Evolutionary conservation across 1,284 basidiomycete species (phyloP).

Genomic region (Naganishia sp.): DNA sequence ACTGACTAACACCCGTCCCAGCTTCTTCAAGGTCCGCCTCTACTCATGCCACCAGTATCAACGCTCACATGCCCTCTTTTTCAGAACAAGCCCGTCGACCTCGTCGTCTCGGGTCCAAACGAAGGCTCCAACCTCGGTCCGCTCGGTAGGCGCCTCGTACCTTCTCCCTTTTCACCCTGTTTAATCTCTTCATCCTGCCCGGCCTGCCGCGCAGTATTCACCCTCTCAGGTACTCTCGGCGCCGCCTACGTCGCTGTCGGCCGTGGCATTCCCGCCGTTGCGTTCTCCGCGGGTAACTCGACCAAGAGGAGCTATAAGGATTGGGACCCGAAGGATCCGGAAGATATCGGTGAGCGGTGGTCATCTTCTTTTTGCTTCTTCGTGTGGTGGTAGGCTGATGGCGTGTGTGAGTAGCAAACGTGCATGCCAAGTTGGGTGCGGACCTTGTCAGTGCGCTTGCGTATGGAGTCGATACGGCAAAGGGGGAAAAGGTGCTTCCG

Average conservation of each 20-base stretch:
- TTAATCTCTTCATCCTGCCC: not conserved
- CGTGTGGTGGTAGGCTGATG: not conserved
- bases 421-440: conserved; percentile 23
- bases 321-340: conserved; percentile 24
- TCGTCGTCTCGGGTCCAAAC: conserved; percentile 27
- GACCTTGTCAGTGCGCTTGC: conserved; percentile 26
- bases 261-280: conserved; percentile 24
- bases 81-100: conserved; percentile 24
- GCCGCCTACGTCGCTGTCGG: conserved; percentile 31
- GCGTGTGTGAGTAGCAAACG: conserved; percentile 8
- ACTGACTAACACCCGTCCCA: not conserved
- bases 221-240: conserved; percentile 27
- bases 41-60: too few relatives aligned
- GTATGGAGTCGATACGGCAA: conserved; percentile 13
- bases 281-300: conserved; percentile 22
- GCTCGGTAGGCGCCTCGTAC: conserved; percentile 2
- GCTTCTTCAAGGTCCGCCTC: conserved; percentile 29
- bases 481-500: conserved; percentile 29
- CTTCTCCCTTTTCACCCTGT: not conserved
- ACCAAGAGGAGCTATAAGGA: conserved; percentile 30
- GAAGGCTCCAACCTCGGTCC: conserved; percentile 29
- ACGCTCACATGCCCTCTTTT: not conserved
- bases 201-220: conserved; percentile 7
- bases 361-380: not conserved
- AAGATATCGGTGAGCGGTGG: conserved; percentile 20